phyloP scores from a whole-genome alignment of 1,139 yeast genomes.

The Magnusiomyces tetraspermus region DNA sequence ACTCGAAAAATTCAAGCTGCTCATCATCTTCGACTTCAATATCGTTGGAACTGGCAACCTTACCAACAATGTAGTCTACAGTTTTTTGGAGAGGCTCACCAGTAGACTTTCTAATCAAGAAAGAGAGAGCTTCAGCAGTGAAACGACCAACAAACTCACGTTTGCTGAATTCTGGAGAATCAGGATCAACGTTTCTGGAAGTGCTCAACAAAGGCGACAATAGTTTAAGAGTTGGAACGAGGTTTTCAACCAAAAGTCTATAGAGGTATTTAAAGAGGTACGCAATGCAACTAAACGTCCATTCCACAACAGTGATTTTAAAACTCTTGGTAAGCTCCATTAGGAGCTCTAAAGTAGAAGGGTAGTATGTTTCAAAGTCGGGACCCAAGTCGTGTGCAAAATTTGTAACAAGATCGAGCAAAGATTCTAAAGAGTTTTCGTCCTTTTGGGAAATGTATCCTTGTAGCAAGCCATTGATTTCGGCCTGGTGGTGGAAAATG shows the following conservation, averaged over 20 bases:
- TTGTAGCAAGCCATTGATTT: constrained; percentile 48
- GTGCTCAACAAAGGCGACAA: constrained; percentile 54
- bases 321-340: constrained; percentile 45
- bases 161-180: constrained; percentile 23
- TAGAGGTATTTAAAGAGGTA: constrained; percentile 82
- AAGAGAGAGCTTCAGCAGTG: constrained; percentile 85
- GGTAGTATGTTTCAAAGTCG: constrained; percentile 70
- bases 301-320: constrained; percentile 54
- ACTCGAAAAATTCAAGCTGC: constrained; percentile 39
- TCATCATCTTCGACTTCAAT: constrained; percentile 27
- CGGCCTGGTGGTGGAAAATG: constrained; percentile 58
- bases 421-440: constrained; percentile 65
- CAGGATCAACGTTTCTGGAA: constrained; percentile 28
- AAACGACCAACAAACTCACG: constrained; percentile 65
- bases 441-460: constrained; percentile 49
- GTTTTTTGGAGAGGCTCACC: constrained; percentile 41
- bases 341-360: constrained; percentile 43
- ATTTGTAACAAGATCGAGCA: constrained; percentile 71
- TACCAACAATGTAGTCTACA: constrained; percentile 40
- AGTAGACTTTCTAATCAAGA: constrained; percentile 62
- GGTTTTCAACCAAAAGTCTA: constrained; percentile 49
- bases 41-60: constrained; percentile 35
- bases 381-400: constrained; percentile 90
- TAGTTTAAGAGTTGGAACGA: constrained; percentile 56
- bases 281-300: constrained; percentile 78